phyloP scores from a whole-genome alignment of 2,329 filamentous ascomycete genomes.

The Trichoderma atrobrunneum region DNA sequence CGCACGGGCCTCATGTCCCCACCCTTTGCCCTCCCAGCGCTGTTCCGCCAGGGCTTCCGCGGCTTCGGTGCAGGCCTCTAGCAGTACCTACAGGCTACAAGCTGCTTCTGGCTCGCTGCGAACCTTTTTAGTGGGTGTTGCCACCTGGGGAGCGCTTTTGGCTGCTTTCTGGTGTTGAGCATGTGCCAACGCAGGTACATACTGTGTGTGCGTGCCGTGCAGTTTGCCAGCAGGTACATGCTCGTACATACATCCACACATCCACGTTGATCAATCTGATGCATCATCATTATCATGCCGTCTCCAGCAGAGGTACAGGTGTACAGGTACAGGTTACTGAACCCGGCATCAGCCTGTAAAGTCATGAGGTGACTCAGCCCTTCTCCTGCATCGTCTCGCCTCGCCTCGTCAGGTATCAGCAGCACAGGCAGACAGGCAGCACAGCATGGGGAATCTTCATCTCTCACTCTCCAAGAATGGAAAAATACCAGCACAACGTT shows the following conservation, averaged over 20 bases:
- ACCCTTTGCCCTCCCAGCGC: conserved; percentile 4
- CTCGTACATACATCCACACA: background rate
- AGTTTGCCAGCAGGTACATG: background rate
- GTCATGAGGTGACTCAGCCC: background rate
- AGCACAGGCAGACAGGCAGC: background rate
- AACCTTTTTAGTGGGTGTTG: background rate
- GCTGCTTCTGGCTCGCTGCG: background rate
- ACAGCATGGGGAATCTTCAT: background rate
- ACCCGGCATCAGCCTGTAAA: background rate
- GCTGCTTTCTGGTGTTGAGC: background rate
- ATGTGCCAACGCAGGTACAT: background rate
- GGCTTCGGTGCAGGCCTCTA: background rate
- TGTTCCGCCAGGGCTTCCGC: conserved; percentile 16
- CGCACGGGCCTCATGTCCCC: conserved; percentile 22
- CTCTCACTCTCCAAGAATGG: background rate
- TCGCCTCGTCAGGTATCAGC: background rate
- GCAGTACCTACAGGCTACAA: background rate
- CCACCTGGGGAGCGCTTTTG: background rate
- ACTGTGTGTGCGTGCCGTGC: background rate
- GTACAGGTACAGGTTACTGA: background rate
- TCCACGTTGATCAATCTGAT: background rate
- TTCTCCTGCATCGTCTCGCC: background rate
- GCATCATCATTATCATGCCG: background rate
- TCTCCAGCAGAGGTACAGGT: background rate
- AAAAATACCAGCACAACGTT: background rate